Base-by-base conservation (phyloP, 305 asterid genomes). In the Plantago lanceolata region DNA sequence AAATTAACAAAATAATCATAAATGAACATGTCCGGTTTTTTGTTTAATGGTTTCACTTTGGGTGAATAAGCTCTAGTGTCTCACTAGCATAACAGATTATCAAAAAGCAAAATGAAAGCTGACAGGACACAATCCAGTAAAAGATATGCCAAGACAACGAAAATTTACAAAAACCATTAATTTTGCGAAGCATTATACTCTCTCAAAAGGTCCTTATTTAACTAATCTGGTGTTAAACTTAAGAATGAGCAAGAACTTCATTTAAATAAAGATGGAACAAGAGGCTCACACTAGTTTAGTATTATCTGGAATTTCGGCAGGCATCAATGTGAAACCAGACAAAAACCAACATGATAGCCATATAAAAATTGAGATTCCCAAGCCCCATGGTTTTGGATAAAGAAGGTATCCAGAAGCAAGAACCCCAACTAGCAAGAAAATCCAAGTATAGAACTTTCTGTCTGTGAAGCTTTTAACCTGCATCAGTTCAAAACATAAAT, bases 251-350 rank as follows among this genome's bases (percentile, higher is more conserved):
- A n/a, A n/a, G n/a, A 45, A 47, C 31, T 54, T 52, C 16, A 14
- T 16, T 24, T 51, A 50, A 67, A 43, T 54, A 21, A 67, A 57
- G 31, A 16, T 19, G 57, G 62, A 58, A 59, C 14, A 31, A 55
- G 48, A 47, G 47, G 74, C 98, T 78, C 83, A 93, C 97, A 93
- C 98, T 43, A 93, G 79, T 60, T 63, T 64, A 70, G 94, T 89
- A 73, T 89, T 87, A 73, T 93, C 98, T 50, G 98, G 97, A 82
- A 93, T 93, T 85, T 93, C 92, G 71, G 97, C 94, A 62, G 99
- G 97, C 95, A 93, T 87, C 87, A 93, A 74, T 49, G 97, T 93
- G 68, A 93, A 93, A 55, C 75, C 33, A 19, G 99, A 87, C 74
- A 93, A 74, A 73, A 81, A 85, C 94, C 94, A 93, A 71, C 88